Percentiles rank a stretch among this genome's conserved stretches.
phyloP scores from a whole-genome alignment of 164 flowering plant species.

The Sextonia rubra region DNA sequence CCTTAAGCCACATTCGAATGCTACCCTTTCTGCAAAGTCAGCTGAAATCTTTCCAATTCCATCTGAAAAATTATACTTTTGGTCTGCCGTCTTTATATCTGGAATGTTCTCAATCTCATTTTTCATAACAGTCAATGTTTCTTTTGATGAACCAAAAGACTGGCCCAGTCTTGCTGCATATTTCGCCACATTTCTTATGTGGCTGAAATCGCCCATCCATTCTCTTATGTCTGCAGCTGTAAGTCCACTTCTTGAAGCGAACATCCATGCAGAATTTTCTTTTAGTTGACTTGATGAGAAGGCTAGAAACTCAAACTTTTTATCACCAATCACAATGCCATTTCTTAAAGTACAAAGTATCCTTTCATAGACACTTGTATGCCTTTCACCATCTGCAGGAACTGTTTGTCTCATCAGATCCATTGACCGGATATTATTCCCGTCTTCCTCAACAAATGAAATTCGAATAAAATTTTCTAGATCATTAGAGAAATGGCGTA shows the following conservation, averaged over 20 bases:
- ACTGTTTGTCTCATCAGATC: constrained; percentile 41
- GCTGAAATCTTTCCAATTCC: constrained; percentile 92
- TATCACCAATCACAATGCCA: constrained; percentile 72
- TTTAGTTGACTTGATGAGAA: constrained; percentile 82
- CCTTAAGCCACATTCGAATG: constrained; percentile 49
- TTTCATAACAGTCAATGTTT: constrained; percentile 48
- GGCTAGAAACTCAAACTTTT: constrained; percentile 87
- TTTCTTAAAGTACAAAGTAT: constrained; percentile 45
- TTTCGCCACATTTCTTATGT: constrained; percentile 78
- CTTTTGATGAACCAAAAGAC: constrained; percentile 76
- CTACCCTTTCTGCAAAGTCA: constrained; percentile 60
- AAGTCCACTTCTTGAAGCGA: constrained; percentile 52
- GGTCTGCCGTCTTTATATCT: constrained; percentile 40
- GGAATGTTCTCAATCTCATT: constrained; percentile 53
- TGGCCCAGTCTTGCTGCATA: constrained; percentile 94
- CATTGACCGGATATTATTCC: constrained; percentile 51
- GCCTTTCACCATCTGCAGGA: constrained; percentile 6
- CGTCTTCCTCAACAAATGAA: constrained; percentile 78
- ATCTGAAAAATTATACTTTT: constrained; percentile 74
- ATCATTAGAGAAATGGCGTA: constrained; percentile 41
- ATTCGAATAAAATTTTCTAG: constrained; percentile 73
- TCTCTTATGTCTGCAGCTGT: constrained; percentile 57
- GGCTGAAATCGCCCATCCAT: constrained; percentile 77
- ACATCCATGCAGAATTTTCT: constrained; percentile 85
- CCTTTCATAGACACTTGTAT: constrained; percentile 53